Evolutionary conservation across 257 asterid genomes (phyloP), one percentile per base, ranked within the genome.

Genomic region (Agastache rugosa): DNA sequence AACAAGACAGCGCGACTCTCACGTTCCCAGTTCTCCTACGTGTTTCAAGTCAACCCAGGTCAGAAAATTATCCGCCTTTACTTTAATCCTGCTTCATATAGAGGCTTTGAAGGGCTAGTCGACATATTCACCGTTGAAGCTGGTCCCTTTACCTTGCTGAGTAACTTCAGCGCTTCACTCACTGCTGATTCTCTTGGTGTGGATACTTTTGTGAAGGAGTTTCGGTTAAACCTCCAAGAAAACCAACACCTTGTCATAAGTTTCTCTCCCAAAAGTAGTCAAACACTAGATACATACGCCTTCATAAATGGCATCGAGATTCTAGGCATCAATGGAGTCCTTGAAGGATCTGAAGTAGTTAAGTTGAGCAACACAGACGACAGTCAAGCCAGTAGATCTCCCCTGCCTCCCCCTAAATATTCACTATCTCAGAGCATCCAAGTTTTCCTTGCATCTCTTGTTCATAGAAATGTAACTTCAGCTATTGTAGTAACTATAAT

Each of bases 301-400:
- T 83, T 80, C 80, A 37, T 83, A 60, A 66, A 66, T 66, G 71
- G 71, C 5, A 66, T 66, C 15, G 71, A 66, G 58, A 45, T 66
- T 11, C 2, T 66, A 23, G 56, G 56, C 2, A 42, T 10, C 56
- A n/a, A 29, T 44, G 82, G 74, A 19, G 77, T 71, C 42, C 74
- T 83, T 55, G 77, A 67, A 42, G 86, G 84, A 63, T 47, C 85
- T 59, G 87, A 87, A 53, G 73, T 87, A 31, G 82, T 83, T 77
- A 83, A 87, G 82, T 50, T 83, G 74, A 80, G 91, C 77, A 84
- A 82, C 60, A 81, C 63, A 31, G 85, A 78, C 48, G 79, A 80
- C 63, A 80, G 62, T 78, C 85, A 84, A 68, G 86, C 85, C 4
- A 44, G 79, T 72, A 54, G 47, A 25, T 4, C 0, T 31, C 75